Evolutionary conservation across 2,329 filamentous ascomycete genomes (phyloP), one percentile per base, ranked within the genome.

Genomic region (Chrysoporthe cubensis): DNA sequence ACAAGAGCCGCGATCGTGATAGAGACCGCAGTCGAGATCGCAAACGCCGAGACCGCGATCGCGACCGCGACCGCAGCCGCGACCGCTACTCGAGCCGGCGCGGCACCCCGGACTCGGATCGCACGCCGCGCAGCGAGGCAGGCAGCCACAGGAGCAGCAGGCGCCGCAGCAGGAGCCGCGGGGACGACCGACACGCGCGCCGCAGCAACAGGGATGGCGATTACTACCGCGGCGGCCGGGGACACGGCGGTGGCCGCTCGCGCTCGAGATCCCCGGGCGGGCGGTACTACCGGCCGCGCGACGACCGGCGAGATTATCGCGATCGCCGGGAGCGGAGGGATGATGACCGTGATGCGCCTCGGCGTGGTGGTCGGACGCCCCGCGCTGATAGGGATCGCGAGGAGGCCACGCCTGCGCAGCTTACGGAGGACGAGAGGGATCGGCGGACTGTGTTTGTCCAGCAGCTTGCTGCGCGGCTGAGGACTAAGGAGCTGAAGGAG

Each of bases 371-470:
- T 74, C 65, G 78, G 69, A 72, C 76, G 67, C 75, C 77, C 62
- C 75, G 76, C 61, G 79, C 81, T 69, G 83, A 84, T 75, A 87
- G 90, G 71, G 77, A 84, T 67, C 80, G 80, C 73, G 86, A 88
- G 71, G 79, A 78, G 66, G 89, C 91, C 64, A 91, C 93, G 40
- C 89, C 76, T 1, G 73, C 74, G 8, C 65, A 92, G 76, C 88
- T 92, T 69, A 97, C 92, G 75, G 94, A 97, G 79, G 96, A 98
- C 81, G 96, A 99, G 81, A 91, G 95, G 76, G 96, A 99, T 82
- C 91, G 93, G 74, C 92, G 96, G 75, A 99, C 96, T 68, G 93
- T 99, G 69, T 99, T 99, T 78, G 96, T 99, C 66, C 96, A 99
- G 84, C 96, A 99, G 81, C 91, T 99, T 77, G 96, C 96, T 73